phyloP scores from a whole-genome alignment of 2,329 filamentous ascomycete species.

The Hymenoscyphus salicellus region DNA sequence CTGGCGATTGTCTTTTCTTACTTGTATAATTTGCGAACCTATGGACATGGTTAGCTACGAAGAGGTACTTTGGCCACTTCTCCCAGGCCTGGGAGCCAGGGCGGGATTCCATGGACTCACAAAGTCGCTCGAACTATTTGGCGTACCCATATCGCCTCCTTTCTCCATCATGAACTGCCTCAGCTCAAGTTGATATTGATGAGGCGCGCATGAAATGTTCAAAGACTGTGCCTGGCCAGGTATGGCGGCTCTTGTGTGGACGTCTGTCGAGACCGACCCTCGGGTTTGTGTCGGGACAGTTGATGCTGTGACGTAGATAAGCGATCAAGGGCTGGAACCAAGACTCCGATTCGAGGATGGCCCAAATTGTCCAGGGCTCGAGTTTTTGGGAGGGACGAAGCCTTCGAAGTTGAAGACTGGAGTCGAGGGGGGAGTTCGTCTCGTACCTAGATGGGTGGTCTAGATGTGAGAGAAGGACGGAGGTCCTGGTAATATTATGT shows the following conservation, averaged over 20 bases:
- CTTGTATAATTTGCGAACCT: slow-evolving; percentile 99
- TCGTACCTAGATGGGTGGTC: background rate
- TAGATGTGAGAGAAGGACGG: background rate
- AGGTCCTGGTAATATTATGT: background rate
- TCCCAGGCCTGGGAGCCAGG: background rate
- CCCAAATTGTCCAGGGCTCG: background rate
- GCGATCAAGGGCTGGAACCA: background rate
- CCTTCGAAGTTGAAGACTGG: background rate
- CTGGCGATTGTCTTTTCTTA: slow-evolving; percentile 46
- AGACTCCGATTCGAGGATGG: background rate
- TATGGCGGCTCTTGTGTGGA: background rate
- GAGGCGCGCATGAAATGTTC: background rate
- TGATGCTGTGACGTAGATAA: slow-evolving; percentile 1
- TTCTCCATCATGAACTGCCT: slow-evolving; percentile 34
- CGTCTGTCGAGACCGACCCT: background rate
- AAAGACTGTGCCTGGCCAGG: background rate
- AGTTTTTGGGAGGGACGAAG: background rate
- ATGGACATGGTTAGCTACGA: slow-evolving; percentile 25
- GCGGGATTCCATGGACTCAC: slow-evolving; percentile 53
- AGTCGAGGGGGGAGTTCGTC: background rate
- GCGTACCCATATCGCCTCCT: slow-evolving; percentile 35
- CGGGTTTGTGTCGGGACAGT: background rate
- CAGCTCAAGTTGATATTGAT: background rate
- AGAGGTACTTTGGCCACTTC: background rate
- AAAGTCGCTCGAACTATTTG: slow-evolving; percentile 93